phyloP scores from a whole-genome alignment of 2,329 filamentous ascomycete species.

The Alternaria brassicae region DNA sequence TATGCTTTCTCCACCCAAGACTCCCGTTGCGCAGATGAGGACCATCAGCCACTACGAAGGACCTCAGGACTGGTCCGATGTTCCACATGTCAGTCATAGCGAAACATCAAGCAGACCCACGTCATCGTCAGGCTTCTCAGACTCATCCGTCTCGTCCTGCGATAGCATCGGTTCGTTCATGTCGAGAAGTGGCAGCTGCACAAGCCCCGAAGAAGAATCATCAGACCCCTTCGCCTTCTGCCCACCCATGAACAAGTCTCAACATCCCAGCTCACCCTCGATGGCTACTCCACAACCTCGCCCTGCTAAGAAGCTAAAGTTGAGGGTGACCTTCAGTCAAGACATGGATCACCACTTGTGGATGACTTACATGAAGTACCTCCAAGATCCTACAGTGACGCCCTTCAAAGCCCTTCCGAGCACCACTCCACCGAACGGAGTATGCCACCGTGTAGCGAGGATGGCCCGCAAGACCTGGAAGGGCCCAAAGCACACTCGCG shows the following conservation, averaged over 20 bases:
- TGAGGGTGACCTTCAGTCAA: slow-evolving; percentile 61
- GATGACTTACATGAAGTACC: slow-evolving; percentile 70
- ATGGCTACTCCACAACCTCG: slow-evolving; percentile 36
- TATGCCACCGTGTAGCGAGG: slow-evolving; percentile 68
- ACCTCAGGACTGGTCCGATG: slow-evolving; percentile 43
- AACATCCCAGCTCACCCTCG: slow-evolving; percentile 43
- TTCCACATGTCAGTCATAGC: slow-evolving; percentile 42
- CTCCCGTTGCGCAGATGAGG: slow-evolving; percentile 54
- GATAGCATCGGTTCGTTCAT: slow-evolving; percentile 64
- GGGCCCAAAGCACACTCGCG: slow-evolving; percentile 50
- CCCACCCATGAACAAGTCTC: slow-evolving; percentile 42
- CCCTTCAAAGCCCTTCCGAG: slow-evolving; percentile 72
- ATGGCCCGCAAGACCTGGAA: slow-evolving; percentile 69
- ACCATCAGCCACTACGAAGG: slow-evolving; percentile 38
- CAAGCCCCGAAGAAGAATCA: slow-evolving; percentile 66
- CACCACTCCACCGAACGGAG: slow-evolving; percentile 67
- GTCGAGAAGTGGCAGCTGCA: slow-evolving; percentile 66
- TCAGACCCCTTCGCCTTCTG: slow-evolving; percentile 63
- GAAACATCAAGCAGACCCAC: slow-evolving; percentile 61
- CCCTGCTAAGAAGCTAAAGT: slow-evolving; percentile 53
- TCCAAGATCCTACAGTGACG: slow-evolving; percentile 71
- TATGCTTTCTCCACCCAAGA: slow-evolving; percentile 58
- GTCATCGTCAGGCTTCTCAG: slow-evolving; percentile 66
- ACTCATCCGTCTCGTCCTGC: slow-evolving; percentile 68
- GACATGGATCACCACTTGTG: slow-evolving; percentile 72